These are phyloP conservation scores for Apiotrichum mycotoxinovorans DNA, from an alignment of 1,284 basidiomycete species.

Conservation along the genomic window DNA sequence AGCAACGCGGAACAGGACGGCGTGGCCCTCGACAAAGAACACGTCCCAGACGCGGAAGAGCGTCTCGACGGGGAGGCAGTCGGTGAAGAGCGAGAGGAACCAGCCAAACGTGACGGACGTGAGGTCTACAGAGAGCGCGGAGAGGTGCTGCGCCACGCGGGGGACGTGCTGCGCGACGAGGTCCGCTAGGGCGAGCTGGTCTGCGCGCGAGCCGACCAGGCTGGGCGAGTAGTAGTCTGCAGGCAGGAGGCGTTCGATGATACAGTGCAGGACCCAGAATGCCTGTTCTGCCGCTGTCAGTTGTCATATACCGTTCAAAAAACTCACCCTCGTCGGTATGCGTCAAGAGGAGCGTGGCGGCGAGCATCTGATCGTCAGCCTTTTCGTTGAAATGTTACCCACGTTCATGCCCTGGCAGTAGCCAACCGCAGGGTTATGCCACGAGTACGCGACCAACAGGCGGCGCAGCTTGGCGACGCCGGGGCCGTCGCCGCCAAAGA, in stretches of 20 bases:
- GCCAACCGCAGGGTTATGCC: constrained; percentile 77
- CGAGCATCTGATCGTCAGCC: constrained; percentile 53
- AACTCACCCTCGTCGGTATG: constrained; percentile 60
- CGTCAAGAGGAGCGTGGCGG: constrained; percentile 83
- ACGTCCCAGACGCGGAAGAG: constrained; percentile 90
- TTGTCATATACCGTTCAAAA: not conserved
- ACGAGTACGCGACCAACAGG: constrained; percentile 85
- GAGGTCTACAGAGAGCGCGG: constrained; percentile 78
- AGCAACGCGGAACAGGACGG: constrained; percentile 86
- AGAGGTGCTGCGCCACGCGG: constrained; percentile 69
- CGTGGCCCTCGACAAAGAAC: constrained; percentile 89
- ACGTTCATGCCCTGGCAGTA: constrained; percentile 90
- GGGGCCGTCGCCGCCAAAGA: constrained; percentile 6
- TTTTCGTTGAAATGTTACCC: constrained; percentile 20
- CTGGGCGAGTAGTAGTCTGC: constrained; percentile 79
- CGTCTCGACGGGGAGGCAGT: constrained; percentile 92
- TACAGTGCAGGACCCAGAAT: constrained; percentile 89
- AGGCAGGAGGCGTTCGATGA: constrained; percentile 80
- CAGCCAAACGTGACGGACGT: constrained; percentile 95
- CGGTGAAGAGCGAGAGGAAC: constrained; percentile 95
- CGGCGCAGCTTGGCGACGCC: constrained; percentile 88
- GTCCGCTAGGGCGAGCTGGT: constrained; percentile 84
- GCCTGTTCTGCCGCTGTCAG: constrained; percentile 71
- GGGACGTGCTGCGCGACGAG: constrained; percentile 77
- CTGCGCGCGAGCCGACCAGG: constrained; percentile 82